These are phyloP conservation scores for Flaveria trinervia DNA, from an alignment of 129 eudicot genomes.

Conservation along the genomic window DNA sequence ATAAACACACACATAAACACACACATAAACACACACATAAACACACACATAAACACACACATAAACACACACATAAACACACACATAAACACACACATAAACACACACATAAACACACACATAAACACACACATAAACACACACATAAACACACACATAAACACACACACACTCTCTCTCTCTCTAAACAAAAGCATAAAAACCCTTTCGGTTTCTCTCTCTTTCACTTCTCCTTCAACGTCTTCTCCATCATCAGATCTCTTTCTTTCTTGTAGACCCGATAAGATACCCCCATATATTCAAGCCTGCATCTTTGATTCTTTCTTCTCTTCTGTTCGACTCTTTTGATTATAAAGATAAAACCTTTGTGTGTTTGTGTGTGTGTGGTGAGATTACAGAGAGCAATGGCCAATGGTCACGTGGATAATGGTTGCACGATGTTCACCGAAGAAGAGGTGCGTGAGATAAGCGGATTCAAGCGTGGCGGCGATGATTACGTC, in stretches of 20 bases:
- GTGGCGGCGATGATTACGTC: conserved; percentile 54
- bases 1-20: not conserved
- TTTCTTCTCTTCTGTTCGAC: conserved; percentile 6
- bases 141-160: conserved; percentile 10
- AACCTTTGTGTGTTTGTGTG: conserved; percentile 12
- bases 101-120: conserved; percentile 19
- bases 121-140: not conserved
- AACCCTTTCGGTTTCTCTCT: conserved; percentile 39
- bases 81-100: conserved; percentile 12
- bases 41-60: conserved; percentile 19
- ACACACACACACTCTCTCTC: conserved; percentile 26
- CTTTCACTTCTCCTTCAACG: conserved; percentile 39
- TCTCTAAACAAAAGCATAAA: conserved; percentile 25
- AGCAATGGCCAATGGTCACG: conserved; percentile 24
- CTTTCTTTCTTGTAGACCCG: conserved; percentile 34
- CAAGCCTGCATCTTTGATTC: conserved; percentile 9
- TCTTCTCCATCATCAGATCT: conserved; percentile 53
- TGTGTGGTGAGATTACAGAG: conserved; percentile 15
- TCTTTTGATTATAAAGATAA: not conserved
- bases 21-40: conserved; percentile 12
- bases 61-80: not conserved
- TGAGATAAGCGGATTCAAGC: conserved; percentile 60
- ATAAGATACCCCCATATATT: not conserved
- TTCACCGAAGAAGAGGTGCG: conserved; percentile 61
- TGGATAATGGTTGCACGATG: conserved; percentile 38